Base-by-base conservation (phyloP, 1,139 yeast species). In the Pichia sp. region DNA sequence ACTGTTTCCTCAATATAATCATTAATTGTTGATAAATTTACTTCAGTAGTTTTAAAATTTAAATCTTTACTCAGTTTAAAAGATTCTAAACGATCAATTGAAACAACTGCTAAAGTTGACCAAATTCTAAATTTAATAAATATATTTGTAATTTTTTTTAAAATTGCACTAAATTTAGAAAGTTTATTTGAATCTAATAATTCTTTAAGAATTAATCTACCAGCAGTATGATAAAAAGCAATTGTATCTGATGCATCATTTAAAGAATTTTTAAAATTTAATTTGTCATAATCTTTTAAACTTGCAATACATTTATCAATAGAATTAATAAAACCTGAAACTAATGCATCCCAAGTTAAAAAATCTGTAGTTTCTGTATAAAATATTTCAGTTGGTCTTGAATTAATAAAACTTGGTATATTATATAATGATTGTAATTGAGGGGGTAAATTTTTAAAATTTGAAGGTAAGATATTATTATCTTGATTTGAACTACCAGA, bases 71-170 rank as follows among this genome's bases (percentile, higher is more conserved):
- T 23, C 3, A 31, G 23, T 30, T 39, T 29, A 6, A 12, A 22
- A 20, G 38, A 23, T 23, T 43, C 47, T 10, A 32, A 22, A 4
- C 32, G 8, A 34, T 47, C 50, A 35, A 39, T 23, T 20, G 46
- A 37, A 4, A 33, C 12, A 8, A 40, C 12, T 16, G 46, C 40
- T 16, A 47, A 25, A 11, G 45, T 42, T 11, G 45, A 39, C 56
- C 78, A 78, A 41, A 80, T 73, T 51, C 78, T 78, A 39, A 82
- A 69, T 51, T 79, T 82, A 3, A 85, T 73, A 50, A 78, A 71
- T 3, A 80, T 66, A 6, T 71, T 61, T 1, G 80, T 73, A 26
- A 82, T 65, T 47, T 73, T 69, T 54, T 70, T 75, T 51, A 82
- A 61, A 39, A 74, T 66, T 44, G 70, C 65, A 48, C 74, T 68